Conservation (phyloP, 2,329 filamentous ascomycete species). For the Monosporascus sp. region DNA sequence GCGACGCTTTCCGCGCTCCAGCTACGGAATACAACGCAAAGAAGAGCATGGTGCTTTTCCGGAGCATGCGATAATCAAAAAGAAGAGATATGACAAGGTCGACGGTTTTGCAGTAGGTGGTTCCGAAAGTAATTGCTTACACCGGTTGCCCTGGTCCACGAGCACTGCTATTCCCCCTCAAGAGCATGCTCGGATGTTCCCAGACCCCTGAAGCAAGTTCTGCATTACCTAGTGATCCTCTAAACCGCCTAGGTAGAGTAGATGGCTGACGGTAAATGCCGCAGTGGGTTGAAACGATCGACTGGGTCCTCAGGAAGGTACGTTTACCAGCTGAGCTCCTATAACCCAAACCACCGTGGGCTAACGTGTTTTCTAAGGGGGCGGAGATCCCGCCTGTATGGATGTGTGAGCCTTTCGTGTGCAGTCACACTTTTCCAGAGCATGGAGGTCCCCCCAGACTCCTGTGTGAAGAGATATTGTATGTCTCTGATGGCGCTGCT, state of each 20-base stretch:
- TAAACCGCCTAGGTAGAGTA: too few relatives aligned
- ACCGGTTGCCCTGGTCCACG: too few relatives aligned
- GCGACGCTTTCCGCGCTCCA: conserved; percentile 17
- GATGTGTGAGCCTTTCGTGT: conserved; percentile 3
- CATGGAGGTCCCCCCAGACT: neutral
- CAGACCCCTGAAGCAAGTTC: too few relatives aligned
- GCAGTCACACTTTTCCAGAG: conserved; percentile 7
- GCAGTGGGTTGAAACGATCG: conserved; percentile 10
- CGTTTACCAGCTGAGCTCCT: neutral
- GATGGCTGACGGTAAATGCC: neutral
- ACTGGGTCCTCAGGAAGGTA: conserved; percentile 18
- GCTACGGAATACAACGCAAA: conserved; percentile 21
- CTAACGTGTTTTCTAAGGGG: neutral
- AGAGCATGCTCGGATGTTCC: too few relatives aligned
- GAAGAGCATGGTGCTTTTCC: conserved; percentile 3
- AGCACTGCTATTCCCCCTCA: too few relatives aligned
- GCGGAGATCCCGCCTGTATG: conserved; percentile 6
- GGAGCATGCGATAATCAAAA: neutral
- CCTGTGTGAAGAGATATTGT: conserved; percentile 14
- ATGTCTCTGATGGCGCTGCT: conserved; percentile 10
- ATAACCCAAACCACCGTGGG: too few relatives aligned
- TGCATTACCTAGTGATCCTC: too few relatives aligned
- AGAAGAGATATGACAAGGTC: too few relatives aligned
- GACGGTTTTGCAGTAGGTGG: too few relatives aligned
- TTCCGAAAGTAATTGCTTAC: too few relatives aligned